Evolutionary conservation across 805 yeast species (phyloP).

Genomic region (Saturnispora dispora): DNA sequence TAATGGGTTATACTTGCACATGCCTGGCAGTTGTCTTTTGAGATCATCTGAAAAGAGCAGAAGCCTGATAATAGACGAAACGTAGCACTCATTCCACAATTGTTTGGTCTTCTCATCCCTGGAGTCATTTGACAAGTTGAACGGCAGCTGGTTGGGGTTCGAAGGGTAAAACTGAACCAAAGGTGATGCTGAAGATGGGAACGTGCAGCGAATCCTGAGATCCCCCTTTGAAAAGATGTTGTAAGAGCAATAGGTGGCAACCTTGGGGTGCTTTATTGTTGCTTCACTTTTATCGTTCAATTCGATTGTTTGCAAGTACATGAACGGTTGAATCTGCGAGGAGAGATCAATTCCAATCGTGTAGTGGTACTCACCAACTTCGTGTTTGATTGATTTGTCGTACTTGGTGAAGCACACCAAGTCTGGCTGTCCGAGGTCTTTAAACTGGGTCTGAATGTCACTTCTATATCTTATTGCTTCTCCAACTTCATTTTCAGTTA

Average conservation of each 20-base stretch:
- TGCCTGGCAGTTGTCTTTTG: conserved; percentile 49
- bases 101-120: conserved; percentile 48
- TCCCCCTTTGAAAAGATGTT: conserved; percentile 71
- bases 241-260: conserved; percentile 56
- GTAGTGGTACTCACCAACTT: conserved; percentile 46
- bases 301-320: conserved; percentile 40
- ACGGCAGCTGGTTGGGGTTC: conserved; percentile 26
- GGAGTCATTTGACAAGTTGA: conserved; percentile 8
- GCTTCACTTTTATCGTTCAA: conserved; percentile 27
- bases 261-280: conserved; percentile 23
- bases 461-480: conserved; percentile 47
- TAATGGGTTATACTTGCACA: conserved; percentile 40
- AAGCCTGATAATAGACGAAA: conserved; percentile 48
- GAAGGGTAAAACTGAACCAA: conserved; percentile 40
- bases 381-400: conserved; percentile 36
- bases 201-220: conserved; percentile 53
- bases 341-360: conserved; percentile 46
- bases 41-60: conserved; percentile 44
- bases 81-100: conserved; percentile 55
- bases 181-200: conserved; percentile 38
- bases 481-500: conserved; percentile 41
- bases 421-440: conserved; percentile 70
- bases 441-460: conserved; percentile 31
- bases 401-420: conserved; percentile 44
- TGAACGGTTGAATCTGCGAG: conserved; percentile 45